Conservation (phyloP, 768 basidiomycete species). For the Suillus weaverae region DNA sequence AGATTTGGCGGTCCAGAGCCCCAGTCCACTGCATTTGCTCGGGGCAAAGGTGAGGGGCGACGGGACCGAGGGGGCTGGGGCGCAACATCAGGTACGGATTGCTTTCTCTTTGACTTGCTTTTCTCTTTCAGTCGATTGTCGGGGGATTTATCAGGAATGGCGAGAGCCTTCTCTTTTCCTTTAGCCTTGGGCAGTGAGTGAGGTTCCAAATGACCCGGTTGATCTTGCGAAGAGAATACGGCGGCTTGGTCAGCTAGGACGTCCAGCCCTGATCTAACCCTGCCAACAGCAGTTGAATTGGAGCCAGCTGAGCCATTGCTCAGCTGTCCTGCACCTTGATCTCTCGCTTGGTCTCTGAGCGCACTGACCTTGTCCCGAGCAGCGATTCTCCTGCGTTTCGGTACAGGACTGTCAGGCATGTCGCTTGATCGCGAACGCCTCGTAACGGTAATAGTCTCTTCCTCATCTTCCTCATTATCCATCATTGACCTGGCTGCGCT, state of each 20-base stretch:
- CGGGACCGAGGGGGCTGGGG: neutral
- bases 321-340: neutral
- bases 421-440: conserved; percentile 30
- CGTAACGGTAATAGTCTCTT: conserved; percentile 21
- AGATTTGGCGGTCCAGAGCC: conserved; percentile 1
- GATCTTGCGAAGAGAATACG: conserved; percentile 44
- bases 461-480: conserved; percentile 30
- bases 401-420: conserved; percentile 35
- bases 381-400: conserved; percentile 38
- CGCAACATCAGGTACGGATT: neutral
- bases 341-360: conserved; percentile 3
- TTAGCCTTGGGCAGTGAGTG: conserved; percentile 18
- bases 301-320: conserved; percentile 2
- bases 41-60: neutral
- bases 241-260: conserved; percentile 76
- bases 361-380: conserved; percentile 15
- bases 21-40: neutral
- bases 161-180: conserved; percentile 18
- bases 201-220: conserved; percentile 3
- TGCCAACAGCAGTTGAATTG: conserved; percentile 12
- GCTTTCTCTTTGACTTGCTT: neutral
- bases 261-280: conserved; percentile 59
- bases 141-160: neutral
- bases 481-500: conserved; percentile 63
- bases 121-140: neutral